Evolutionary conservation across 2,329 filamentous ascomycete genomes (phyloP).

Genomic region (Fusarium newnesense): DNA sequence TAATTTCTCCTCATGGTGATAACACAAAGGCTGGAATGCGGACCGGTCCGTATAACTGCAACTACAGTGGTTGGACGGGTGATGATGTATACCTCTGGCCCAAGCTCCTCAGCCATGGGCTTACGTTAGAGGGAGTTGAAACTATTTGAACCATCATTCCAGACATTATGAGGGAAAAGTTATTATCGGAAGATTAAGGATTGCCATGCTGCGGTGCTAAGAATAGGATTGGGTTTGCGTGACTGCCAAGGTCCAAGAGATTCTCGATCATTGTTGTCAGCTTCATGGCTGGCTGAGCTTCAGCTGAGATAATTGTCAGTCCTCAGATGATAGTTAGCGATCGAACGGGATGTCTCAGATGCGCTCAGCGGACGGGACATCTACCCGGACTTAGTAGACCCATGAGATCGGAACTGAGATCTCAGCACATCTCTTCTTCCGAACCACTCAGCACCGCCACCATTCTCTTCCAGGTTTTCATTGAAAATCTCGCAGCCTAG

Average conservation of each 20-base stretch:
- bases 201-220: background rate
- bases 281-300: background rate
- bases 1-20: background rate
- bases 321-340: background rate
- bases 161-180: background rate
- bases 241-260: background rate
- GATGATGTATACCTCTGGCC: background rate
- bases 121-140: background rate
- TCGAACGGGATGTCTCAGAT: background rate
- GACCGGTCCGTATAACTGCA: background rate
- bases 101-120: background rate
- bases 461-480: background rate
- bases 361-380: background rate
- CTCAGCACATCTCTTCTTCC: no score
- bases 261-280: background rate
- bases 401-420: background rate
- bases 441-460: background rate
- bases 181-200: background rate
- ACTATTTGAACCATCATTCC: conserved; percentile 13
- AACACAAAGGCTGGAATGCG: background rate
- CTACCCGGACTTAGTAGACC: background rate
- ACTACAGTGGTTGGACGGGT: conserved; percentile 15
- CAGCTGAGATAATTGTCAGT: background rate
- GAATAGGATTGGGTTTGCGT: conserved; percentile 4
- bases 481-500: background rate